Conservation (phyloP, 257 asterid species). For the Solanum pennellii region DNA sequence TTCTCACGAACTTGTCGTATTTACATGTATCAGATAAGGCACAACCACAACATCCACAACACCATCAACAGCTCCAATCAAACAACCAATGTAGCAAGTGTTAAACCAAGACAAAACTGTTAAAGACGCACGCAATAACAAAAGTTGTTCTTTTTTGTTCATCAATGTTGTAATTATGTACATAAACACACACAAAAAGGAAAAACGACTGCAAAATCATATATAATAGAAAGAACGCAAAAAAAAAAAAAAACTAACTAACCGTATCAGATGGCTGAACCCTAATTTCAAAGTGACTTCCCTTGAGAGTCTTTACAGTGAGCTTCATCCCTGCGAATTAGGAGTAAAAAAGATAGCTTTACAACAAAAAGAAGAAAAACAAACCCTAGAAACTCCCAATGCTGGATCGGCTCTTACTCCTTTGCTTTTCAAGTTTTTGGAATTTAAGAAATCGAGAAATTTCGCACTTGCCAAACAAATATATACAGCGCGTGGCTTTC, state of each 20-base stretch:
- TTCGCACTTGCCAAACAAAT: background rate
- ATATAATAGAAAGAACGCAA: background rate
- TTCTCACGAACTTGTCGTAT: background rate
- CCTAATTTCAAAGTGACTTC: constrained; percentile 78
- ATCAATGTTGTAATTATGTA: background rate
- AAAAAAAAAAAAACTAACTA: constrained; percentile 5
- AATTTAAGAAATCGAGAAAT: background rate
- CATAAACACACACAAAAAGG: background rate
- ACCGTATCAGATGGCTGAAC: constrained; percentile 77
- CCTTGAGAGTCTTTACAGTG: constrained; percentile 89
- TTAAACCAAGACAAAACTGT: background rate
- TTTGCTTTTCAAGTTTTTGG: background rate
- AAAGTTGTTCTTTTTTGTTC: background rate
- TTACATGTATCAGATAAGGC: background rate
- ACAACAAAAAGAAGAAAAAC: background rate
- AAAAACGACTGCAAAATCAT: background rate
- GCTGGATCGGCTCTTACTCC: background rate
- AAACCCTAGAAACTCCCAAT: background rate
- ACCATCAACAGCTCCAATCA: background rate
- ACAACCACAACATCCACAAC: background rate
- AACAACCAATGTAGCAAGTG: background rate
- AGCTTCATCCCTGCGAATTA: constrained; percentile 57
- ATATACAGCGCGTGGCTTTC: background rate
- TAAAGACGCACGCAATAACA: background rate
- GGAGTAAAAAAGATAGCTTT: background rate